Percentiles rank a stretch among this genome's conserved stretches.
These are phyloP conservation scores for Straminergon stramineum DNA, from an alignment of 225 moss, liverwort and hornwort genomes.

Conservation along the genomic window DNA sequence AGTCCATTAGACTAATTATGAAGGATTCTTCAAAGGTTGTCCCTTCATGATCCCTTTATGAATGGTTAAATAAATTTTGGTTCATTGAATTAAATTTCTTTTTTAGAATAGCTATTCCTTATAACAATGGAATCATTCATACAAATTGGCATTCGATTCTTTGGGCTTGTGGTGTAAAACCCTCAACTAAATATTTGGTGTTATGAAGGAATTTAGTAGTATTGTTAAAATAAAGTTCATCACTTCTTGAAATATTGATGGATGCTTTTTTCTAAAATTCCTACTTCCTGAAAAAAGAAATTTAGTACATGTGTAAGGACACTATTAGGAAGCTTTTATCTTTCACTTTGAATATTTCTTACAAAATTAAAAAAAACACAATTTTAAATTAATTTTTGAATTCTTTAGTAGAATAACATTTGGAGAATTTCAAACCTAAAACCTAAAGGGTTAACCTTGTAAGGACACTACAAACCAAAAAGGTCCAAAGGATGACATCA, in stretches of 20 bases:
- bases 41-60: accelerated
- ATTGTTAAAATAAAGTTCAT: background rate
- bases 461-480: too few species aligned
- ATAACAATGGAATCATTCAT: background rate
- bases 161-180: too few species aligned
- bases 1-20: background rate
- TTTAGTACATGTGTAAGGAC: background rate
- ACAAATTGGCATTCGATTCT: background rate
- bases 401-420: background rate
- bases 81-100: background rate
- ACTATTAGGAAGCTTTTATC: background rate
- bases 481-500: background rate
- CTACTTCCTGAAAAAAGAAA: background rate
- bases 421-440: background rate
- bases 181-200: background rate
- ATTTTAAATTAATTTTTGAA: background rate
- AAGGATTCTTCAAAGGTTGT: too few species aligned
- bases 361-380: background rate
- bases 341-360: background rate
- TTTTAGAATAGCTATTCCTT: background rate
- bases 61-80: background rate
- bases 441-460: background rate
- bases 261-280: background rate
- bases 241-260: background rate
- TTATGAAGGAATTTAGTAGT: too few species aligned